These are phyloP conservation scores for Trifolium repens DNA, from an alignment of 306 rosid species.

Conservation along the genomic window DNA sequence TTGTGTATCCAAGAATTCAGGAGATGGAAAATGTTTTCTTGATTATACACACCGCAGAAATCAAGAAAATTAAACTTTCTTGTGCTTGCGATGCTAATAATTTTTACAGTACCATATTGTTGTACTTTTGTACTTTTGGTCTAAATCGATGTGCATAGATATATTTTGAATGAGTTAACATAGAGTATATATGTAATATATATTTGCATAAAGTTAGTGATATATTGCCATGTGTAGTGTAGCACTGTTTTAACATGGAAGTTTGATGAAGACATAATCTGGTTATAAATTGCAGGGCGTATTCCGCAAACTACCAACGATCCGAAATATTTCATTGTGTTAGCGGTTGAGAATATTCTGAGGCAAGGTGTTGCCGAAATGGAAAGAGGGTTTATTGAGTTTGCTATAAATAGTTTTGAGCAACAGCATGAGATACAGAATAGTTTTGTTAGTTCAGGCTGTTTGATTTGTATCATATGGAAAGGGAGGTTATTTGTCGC, in stretches of 20 bases:
- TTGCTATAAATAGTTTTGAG: background rate
- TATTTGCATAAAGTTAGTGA: background rate
- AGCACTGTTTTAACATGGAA: background rate
- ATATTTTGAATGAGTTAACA: background rate
- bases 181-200: background rate
- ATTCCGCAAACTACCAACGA: background rate
- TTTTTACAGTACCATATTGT: too few species aligned
- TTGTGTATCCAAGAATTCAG: background rate
- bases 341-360: background rate
- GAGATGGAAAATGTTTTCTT: background rate
- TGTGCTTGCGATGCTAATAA: background rate
- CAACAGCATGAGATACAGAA: background rate
- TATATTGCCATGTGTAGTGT: background rate
- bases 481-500: background rate
- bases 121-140: too few species aligned
- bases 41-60: too few species aligned
- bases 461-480: slow-evolving; percentile 1
- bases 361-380: background rate
- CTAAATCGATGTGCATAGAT: too few species aligned
- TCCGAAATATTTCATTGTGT: background rate
- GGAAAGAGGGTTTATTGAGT: background rate
- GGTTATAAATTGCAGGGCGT: background rate
- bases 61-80: too few species aligned
- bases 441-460: background rate
- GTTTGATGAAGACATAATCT: background rate